Conservation (phyloP, 108 stramenopile genomes). For the Epithemia pelagica region DNA sequence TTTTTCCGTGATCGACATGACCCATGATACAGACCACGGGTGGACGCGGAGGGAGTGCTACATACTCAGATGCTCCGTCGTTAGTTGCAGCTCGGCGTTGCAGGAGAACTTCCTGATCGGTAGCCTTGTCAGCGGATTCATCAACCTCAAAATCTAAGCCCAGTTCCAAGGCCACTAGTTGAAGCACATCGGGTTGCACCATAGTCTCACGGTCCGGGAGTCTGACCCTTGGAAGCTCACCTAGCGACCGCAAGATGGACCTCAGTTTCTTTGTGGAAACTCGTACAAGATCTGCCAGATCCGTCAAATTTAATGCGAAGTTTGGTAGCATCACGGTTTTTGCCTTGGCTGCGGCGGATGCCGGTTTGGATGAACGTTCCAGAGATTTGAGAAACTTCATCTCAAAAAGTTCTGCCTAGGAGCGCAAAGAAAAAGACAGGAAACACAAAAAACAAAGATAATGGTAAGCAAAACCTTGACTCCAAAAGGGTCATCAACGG, state of each 20-base stretch:
- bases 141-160: constrained; percentile 24
- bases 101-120: constrained; percentile 16
- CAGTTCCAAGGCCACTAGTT: constrained; percentile 43
- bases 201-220: not conserved
- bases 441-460: too few species aligned
- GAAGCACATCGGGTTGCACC: constrained; percentile 35
- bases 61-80: constrained; percentile 4
- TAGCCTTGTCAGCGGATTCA: constrained; percentile 7
- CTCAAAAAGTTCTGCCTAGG: not conserved
- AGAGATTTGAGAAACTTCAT: not conserved
- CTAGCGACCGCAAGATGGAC: not conserved
- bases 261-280: not conserved
- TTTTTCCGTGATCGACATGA: constrained; percentile 98
- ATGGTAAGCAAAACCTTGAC: too few species aligned
- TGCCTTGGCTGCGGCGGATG: not conserved
- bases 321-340: not conserved
- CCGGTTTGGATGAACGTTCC: not conserved
- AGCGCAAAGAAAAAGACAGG: too few species aligned
- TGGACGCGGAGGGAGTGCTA: constrained; percentile 32
- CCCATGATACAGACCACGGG: constrained; percentile 67
- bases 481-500: too few species aligned
- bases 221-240: not conserved
- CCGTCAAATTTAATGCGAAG: not conserved
- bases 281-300: not conserved
- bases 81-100: constrained; percentile 25